phyloP scores from a whole-genome alignment of 2,329 filamentous ascomycete species.

The Colletotrichum spaethianum region DNA sequence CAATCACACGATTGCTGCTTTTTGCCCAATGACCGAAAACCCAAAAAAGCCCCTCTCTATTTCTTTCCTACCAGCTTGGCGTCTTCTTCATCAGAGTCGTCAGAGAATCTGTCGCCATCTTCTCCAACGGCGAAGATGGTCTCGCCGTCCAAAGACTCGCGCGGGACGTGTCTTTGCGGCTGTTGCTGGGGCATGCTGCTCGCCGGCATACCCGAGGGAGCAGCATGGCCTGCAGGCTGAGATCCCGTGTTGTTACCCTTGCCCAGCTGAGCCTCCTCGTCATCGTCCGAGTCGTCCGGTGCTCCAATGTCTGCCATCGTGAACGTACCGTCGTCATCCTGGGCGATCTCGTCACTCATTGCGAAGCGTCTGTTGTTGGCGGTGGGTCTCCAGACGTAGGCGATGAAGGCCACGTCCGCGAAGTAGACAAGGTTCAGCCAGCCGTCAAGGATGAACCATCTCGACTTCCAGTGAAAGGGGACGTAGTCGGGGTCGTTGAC shows the following conservation, averaged over 20 bases:
- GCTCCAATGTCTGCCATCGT: conserved; percentile 94
- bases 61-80: conserved; percentile 68
- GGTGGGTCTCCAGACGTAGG: conserved; percentile 96
- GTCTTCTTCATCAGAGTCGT: conserved; percentile 77
- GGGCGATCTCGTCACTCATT: conserved; percentile 98
- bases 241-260: conserved; percentile 48
- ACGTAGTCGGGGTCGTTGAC: conserved; percentile 89
- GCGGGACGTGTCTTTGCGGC: conserved; percentile 56
- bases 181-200: conserved; percentile 37
- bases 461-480: conserved; percentile 95
- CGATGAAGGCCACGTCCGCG: conserved; percentile 91
- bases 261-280: conserved; percentile 69
- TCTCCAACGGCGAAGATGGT: conserved; percentile 97
- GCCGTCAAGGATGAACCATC: conserved; percentile 97
- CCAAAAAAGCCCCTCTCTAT: conserved; percentile 44
- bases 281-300: conserved; percentile 73
- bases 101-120: conserved; percentile 85
- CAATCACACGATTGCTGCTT: conserved; percentile 35
- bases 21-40: conserved; percentile 15
- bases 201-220: conserved; percentile 22
- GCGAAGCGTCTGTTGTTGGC: conserved; percentile 97
- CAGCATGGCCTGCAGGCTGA: conserved; percentile 37
- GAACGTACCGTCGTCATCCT: conserved; percentile 96
- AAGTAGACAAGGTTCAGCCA: conserved; percentile 98
- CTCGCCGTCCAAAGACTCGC: conserved; percentile 82